Base-by-base conservation (phyloP, 495 filamentous ascomycete genomes). In the Daldinia decipiens region DNA sequence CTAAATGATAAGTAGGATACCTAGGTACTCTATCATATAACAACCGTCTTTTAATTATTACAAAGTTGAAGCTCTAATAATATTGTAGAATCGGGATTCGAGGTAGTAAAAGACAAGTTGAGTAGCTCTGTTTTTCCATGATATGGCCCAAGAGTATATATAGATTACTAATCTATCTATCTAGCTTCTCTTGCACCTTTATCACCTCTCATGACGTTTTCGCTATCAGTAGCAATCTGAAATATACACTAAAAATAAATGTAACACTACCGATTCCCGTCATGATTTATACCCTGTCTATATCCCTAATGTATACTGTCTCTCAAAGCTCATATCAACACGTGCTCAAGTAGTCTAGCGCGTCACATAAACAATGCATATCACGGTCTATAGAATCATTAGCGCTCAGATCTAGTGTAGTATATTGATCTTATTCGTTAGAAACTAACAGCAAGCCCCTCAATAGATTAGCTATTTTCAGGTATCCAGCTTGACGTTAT, bases 401-500 rank as follows among this genome's bases (percentile, higher is more conserved):
- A 65, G 68, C 39, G 26, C n/a, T 34, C 15, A 50, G 7, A 27
- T 15, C 15, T 51, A 27, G 12, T 21, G 11, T 12, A 43, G 27
- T 36, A 19, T 26, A 27, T 39, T 7, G 9, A 51, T 34, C 51
- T 45, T 34, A 64, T 64, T 72, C 47, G 63, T 52, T 29, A 47
- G 56, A 19, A 64, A 21, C 29, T 0, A 36, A 45, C 15, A 39
- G 54, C 1, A 21, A 59, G 31, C 69, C 63, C 64, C 45, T 59
- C 59, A 59, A 61, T n/a, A 3, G 38, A 21, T 24, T 64, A 29
- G 12, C 21, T 19, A 21, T n/a, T n/a, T 56, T 13, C 32, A 36
- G 29, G 15, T 39, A 56, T 52, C 56, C 54, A 65, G 27, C 19
- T 68, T 72, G 64, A 68, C 64, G 70, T 67, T 67, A 72, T 63